Conservation (phyloP, 495 filamentous ascomycete species). For the Penicillium robsamsonii region DNA sequence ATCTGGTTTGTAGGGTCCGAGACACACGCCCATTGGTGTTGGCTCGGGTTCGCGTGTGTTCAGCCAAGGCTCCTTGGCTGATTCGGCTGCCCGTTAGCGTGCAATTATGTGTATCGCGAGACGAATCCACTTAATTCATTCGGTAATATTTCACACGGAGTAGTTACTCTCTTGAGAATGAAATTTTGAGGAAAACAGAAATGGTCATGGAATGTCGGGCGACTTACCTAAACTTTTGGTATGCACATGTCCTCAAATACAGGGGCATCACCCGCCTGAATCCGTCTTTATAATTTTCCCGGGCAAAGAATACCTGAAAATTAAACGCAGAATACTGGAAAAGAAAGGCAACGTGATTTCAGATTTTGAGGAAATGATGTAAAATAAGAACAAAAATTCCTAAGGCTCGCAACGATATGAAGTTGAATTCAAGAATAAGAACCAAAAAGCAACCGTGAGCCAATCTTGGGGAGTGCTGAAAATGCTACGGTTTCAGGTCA, state of each 20-base stretch:
- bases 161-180: no score
- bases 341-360: background rate
- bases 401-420: background rate
- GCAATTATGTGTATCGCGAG: background rate
- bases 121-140: background rate
- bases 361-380: background rate
- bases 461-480: background rate
- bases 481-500: no score
- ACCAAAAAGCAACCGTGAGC: background rate
- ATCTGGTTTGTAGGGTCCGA: background rate
- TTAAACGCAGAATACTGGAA: no score
- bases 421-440: background rate
- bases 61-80: no score
- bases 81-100: constrained; percentile 5
- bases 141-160: no score
- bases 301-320: no score
- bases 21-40: constrained; percentile 2
- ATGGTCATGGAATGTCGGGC: no score
- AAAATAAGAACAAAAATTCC: background rate
- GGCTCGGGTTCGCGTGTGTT: background rate
- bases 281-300: no score
- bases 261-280: no score
- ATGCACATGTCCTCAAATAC: no score
- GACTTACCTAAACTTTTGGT: no score
- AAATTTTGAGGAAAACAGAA: no score